Conservation (phyloP, 768 basidiomycete species). For the Calocera cornea region DNA sequence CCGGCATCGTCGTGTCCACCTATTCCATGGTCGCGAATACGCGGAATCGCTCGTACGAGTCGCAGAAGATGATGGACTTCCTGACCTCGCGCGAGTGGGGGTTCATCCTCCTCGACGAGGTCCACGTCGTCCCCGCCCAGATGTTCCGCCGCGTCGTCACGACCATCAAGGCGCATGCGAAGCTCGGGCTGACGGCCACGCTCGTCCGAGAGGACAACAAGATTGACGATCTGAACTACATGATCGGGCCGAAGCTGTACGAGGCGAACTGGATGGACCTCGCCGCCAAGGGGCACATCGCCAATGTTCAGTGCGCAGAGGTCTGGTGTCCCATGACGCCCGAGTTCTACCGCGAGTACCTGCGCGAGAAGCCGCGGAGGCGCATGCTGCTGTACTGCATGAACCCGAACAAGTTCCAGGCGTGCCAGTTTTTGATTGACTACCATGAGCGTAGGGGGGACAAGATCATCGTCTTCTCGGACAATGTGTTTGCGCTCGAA, state of each 20-base stretch:
- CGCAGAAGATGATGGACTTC: conserved; percentile 99
- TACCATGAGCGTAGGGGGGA: conserved; percentile 96
- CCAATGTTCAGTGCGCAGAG: conserved; percentile 98
- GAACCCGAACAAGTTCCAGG: conserved; percentile 99
- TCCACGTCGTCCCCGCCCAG: conserved; percentile 95
- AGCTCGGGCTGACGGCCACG: conserved; percentile 92
- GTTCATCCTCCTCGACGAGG: conserved; percentile 92
- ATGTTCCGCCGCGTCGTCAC: conserved; percentile 98
- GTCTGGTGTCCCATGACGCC: conserved; percentile 99
- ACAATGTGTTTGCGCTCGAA: conserved; percentile 95
- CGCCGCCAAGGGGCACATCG: conserved; percentile 97
- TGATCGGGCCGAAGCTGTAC: conserved; percentile 98
- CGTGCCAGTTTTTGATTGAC: conserved; percentile 95
- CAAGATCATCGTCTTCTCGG: conserved; percentile 98
- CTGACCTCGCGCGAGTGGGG: conserved; percentile 98
- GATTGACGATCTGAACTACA: conserved; percentile 94
- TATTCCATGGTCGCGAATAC: conserved; percentile 99
- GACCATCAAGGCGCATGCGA: conserved; percentile 97
- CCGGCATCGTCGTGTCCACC: conserved; percentile 95
- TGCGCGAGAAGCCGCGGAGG: conserved; percentile 82
- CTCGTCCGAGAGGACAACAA: conserved; percentile 98
- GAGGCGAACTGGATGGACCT: conserved; percentile 99
- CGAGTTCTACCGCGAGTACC: conserved; percentile 95
- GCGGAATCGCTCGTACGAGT: conserved; percentile 94
- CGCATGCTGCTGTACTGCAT: conserved; percentile 96